Base-by-base conservation (phyloP, 352 stramenopile species). In the Phytophthora pini region DNA sequence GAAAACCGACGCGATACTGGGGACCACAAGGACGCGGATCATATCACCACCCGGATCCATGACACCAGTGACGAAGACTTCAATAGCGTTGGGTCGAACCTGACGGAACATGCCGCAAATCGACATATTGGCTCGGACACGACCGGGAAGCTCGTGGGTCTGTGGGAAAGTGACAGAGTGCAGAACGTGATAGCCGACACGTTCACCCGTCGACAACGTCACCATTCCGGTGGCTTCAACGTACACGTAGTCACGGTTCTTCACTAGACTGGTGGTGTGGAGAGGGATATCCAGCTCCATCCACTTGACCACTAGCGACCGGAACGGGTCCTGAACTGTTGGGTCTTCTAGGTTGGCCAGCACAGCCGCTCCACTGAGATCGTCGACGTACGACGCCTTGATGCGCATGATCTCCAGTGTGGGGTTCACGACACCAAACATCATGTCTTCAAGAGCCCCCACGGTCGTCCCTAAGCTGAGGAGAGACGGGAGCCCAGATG, bases 221-320 rank as follows among this genome's bases (percentile, higher is more conserved):
- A 61, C 58, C 51, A 78, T 74, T 17, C 72, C 72, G 0, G 59
- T 80, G 9, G 63, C 65, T 34, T 82, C 74, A 4, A 80, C 49
- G 61, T 80, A 80, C 9, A 82, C 72, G 57, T 80, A 82, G 66
- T 82, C 74, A 2, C 74, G 64, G 63, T 74, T 77, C 20, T 76
- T 67, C 8, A 79, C 50, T 32, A 77, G 43, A 15, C 59, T 72
- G 4, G 68, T 76, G 4, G 27, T 51, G 49, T 72, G 63, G 5
- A 72, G 43, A 4, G 68, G 68, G 22, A 76, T 73, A 47, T 76
- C 68, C 10, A 76, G 45, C 58, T 76, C 66, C 51, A 72, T 74
- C 73, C 73, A 81, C 58, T 78, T 78, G 24, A 81, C 51, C 1
- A 69, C 46, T 8, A 81, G 55, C 9, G 67, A 76, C 0, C 40